Conservation (phyloP, 352 stramenopile species). For the Pythium vanterpoolii region DNA sequence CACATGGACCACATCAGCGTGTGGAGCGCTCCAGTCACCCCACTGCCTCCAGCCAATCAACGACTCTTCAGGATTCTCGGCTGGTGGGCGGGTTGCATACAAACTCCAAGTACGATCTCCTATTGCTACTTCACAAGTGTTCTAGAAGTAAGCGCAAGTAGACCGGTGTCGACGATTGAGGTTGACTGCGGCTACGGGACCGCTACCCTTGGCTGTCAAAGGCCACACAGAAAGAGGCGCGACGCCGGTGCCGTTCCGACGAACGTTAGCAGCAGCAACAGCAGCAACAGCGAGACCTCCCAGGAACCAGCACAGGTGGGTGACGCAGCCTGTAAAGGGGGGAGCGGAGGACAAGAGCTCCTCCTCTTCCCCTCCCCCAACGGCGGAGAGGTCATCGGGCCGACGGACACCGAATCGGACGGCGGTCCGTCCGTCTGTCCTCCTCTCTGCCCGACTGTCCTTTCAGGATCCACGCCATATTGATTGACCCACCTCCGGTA, state of each 20-base stretch:
- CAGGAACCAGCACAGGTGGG: not conserved
- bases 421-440: slow-evolving; percentile 3
- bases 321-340: no score
- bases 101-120: slow-evolving; percentile 9
- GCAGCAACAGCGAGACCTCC: not conserved
- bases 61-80: slow-evolving; percentile 30
- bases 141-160: slow-evolving; percentile 23
- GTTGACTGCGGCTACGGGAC: slow-evolving; percentile 19
- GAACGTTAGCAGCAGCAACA: not conserved
- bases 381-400: not conserved
- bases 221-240: slow-evolving; percentile 24
- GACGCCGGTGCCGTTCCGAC: not conserved
- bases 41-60: slow-evolving; percentile 25
- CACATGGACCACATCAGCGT: not conserved
- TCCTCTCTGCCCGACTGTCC: slow-evolving; percentile 6
- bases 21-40: not conserved
- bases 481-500: not conserved
- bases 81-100: not conserved
- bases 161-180: slow-evolving; percentile 30
- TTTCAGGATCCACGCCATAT: slow-evolving; percentile 23
- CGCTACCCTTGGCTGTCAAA: slow-evolving; percentile 38
- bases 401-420: slow-evolving; percentile 1
- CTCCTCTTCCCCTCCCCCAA: not conserved
- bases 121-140: slow-evolving; percentile 22
- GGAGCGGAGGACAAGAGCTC: not conserved